phyloP scores from a whole-genome alignment of 345 rosid genomes.

The Hibiscus trionum region DNA sequence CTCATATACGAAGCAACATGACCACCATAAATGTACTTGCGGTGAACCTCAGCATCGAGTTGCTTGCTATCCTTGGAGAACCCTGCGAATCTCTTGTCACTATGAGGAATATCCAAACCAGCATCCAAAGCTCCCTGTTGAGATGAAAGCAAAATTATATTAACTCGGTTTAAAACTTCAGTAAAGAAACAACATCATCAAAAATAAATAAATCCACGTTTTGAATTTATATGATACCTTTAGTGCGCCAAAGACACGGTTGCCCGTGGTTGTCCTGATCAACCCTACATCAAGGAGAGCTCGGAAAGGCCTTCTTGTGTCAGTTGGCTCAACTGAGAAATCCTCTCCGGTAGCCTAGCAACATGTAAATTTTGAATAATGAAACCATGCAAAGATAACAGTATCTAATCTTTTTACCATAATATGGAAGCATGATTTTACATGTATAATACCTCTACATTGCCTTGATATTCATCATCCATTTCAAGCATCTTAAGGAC shows the following conservation, averaged over 20 bases:
- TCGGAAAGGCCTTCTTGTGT: slow-evolving; percentile 71
- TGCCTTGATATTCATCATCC: slow-evolving; percentile 66
- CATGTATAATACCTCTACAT: slow-evolving; percentile 45
- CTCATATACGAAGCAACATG: slow-evolving; percentile 81
- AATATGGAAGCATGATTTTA: neutral
- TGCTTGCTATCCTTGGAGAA: slow-evolving; percentile 60
- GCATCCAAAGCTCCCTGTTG: slow-evolving; percentile 82
- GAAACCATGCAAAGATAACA: neutral
- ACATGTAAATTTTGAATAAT: neutral
- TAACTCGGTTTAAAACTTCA: neutral
- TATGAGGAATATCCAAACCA: slow-evolving; percentile 86
- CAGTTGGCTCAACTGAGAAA: slow-evolving; percentile 69
- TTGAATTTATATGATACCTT: slow-evolving; percentile 34
- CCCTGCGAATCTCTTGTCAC: slow-evolving; percentile 87
- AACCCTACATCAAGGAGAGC: slow-evolving; percentile 85
- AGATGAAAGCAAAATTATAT: neutral
- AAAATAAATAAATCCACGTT: neutral
- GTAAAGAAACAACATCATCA: neutral
- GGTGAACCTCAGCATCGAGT: slow-evolving; percentile 75
- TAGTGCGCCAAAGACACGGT: slow-evolving; percentile 65
- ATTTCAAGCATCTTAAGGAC: slow-evolving; percentile 60
- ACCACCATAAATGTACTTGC: slow-evolving; percentile 72
- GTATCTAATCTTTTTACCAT: neutral
- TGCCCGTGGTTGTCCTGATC: slow-evolving; percentile 66
- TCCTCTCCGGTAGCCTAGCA: slow-evolving; percentile 80